Conservation (phyloP, 2,329 filamentous ascomycete genomes). For the Fusarium pseudonygamai region DNA sequence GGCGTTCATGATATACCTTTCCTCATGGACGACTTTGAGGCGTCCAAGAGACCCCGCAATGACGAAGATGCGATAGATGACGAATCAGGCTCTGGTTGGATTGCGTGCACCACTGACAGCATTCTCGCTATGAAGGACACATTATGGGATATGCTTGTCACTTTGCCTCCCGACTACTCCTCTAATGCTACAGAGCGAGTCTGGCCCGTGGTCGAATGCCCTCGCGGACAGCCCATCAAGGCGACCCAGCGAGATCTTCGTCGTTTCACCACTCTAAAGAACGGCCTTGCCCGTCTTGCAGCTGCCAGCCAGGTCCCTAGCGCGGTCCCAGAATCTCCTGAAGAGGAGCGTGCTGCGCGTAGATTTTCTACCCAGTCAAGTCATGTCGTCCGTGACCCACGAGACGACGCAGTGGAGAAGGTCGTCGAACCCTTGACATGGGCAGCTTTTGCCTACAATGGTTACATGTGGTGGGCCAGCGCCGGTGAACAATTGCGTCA, state of each 20-base stretch:
- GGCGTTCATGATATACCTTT: conserved; percentile 92
- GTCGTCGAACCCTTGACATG: conserved; percentile 72
- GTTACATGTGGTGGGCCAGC: conserved; percentile 92
- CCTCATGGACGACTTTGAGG: conserved; percentile 70
- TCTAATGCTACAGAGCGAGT: conserved; percentile 66
- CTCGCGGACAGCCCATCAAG: conserved; percentile 72
- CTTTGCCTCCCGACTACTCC: conserved; percentile 73
- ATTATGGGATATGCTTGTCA: conserved; percentile 90
- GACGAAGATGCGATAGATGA: conserved; percentile 53
- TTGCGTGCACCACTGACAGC: conserved; percentile 95
- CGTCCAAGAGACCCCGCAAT: conserved; percentile 51
- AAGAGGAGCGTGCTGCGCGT: conserved; percentile 40
- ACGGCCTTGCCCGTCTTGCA: conserved; percentile 65
- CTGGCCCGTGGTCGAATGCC: conserved; percentile 80
- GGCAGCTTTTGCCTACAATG: conserved; percentile 80
- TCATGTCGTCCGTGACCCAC: conserved; percentile 48
- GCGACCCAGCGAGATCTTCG: conserved; percentile 91
- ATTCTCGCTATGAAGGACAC: conserved; percentile 87
- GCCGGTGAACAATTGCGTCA: conserved; percentile 76
- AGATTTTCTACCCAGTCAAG: conserved; percentile 43
- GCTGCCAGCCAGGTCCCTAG: conserved; percentile 34
- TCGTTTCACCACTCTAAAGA: conserved; percentile 76
- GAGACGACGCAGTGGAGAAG: conserved; percentile 61
- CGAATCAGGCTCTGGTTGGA: conserved; percentile 75
- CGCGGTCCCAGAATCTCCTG: conserved; percentile 43